Conservation (phyloP, 2,329 filamentous ascomycete species). For the Chaetomium sp. region DNA sequence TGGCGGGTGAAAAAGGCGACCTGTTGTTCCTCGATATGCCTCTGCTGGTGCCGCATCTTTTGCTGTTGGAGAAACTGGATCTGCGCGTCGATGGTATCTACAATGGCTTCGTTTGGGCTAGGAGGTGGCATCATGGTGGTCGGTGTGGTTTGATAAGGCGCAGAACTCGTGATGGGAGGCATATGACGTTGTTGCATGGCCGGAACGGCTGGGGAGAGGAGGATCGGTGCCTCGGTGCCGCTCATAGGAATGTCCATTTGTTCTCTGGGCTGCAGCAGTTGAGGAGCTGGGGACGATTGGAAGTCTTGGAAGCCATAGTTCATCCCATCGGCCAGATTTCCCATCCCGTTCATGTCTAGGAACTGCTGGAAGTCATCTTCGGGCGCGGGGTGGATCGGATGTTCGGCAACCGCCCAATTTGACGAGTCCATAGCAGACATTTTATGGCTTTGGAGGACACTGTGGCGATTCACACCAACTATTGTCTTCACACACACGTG, state of each 20-base stretch:
- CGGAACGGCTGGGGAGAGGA: conserved; percentile 32
- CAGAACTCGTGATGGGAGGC: conserved; percentile 41
- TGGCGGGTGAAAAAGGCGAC: conserved; percentile 47
- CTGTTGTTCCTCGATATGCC: conserved; percentile 52
- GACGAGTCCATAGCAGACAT: conserved; percentile 45
- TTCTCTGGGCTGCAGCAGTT: conserved; percentile 38
- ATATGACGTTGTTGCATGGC: conserved; percentile 39
- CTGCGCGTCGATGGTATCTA: conserved; percentile 54
- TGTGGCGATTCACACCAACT: background rate
- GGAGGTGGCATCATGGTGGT: conserved; percentile 41
- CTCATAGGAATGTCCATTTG: conserved; percentile 46
- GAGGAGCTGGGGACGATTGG: conserved; percentile 32
- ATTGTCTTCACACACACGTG: background rate
- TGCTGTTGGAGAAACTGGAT: conserved; percentile 61
- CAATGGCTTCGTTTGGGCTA: conserved; percentile 46
- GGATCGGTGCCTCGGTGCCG: conserved; percentile 35
- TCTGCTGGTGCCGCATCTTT: conserved; percentile 54
- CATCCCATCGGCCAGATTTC: conserved; percentile 45
- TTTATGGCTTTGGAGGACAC: background rate
- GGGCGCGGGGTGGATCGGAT: conserved; percentile 42
- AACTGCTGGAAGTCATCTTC: conserved; percentile 62
- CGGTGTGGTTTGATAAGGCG: conserved; percentile 40
- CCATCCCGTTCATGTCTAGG: conserved; percentile 53
- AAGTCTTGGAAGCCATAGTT: conserved; percentile 57
- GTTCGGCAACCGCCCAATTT: conserved; percentile 52